A percentile compares a stretch with the other conserved stretches of the same genome.
These are phyloP conservation scores for Musa acuminata DNA, from an alignment of 176 grass and related monocot genomes.

Conservation along the genomic window DNA sequence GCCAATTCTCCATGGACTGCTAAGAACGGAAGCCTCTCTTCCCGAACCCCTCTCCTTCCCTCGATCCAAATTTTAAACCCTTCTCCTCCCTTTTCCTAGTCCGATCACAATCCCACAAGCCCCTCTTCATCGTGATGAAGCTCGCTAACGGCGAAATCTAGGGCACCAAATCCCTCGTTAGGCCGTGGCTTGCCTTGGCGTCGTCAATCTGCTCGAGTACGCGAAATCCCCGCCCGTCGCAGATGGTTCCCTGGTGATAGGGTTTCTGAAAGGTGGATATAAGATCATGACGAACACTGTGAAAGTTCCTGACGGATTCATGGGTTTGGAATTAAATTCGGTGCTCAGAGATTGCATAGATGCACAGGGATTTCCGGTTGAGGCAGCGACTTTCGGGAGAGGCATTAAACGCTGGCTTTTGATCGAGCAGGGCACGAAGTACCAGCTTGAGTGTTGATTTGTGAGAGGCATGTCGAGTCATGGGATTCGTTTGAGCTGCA, in stretches of 20 bases:
- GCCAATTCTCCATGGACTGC: not conserved
- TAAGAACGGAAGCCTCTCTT: not conserved
- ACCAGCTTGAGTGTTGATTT: not conserved
- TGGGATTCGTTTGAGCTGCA: not conserved
- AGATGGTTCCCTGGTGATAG: slow-evolving; percentile 34
- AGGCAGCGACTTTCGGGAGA: slow-evolving; percentile 41
- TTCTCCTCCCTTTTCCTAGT: slow-evolving; percentile 28
- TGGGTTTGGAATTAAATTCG: slow-evolving; percentile 79
- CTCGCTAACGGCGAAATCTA: slow-evolving; percentile 49
- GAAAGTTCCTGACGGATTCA: slow-evolving; percentile 74
- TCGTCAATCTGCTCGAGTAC: slow-evolving; percentile 1
- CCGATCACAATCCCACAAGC: slow-evolving; percentile 46
- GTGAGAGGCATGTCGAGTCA: not conserved
- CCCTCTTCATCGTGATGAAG: slow-evolving; percentile 49
- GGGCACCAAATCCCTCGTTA: slow-evolving; percentile 46
- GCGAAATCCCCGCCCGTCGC: slow-evolving; percentile 19
- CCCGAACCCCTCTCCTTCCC: slow-evolving; percentile 8
- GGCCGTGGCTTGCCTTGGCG: slow-evolving; percentile 7
- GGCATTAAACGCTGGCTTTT: slow-evolving; percentile 34
- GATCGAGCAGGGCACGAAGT: not conserved
- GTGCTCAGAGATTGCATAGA: slow-evolving; percentile 49
- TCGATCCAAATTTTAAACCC: not conserved
- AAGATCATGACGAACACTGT: slow-evolving; percentile 63
- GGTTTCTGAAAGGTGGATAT: slow-evolving; percentile 55
- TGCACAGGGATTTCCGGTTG: slow-evolving; percentile 63